Base-by-base conservation (phyloP, 2,329 filamentous ascomycete species). In the Aquanectria penicillioides region DNA sequence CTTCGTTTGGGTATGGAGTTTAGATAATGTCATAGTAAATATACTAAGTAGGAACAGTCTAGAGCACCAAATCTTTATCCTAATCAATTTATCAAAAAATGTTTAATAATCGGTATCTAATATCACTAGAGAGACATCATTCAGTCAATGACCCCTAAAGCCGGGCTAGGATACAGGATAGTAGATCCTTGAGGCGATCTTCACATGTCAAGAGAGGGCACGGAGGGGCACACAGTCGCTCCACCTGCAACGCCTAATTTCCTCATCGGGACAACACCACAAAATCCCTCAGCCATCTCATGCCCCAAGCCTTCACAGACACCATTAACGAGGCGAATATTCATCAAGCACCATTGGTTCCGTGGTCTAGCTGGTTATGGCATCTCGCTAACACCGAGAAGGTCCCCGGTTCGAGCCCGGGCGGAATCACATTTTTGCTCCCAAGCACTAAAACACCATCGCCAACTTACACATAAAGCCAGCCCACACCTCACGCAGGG, bases 321-420 rank as follows among this genome's bases (percentile, higher is more conserved):
- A 5, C 2, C 26, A 43, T 29, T 33, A 47, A 34, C 46, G 12
- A 2, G 9, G 2, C 2, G 4, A 2, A 44, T 17, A n/a, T 12
- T n/a, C 40, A 55, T 18, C 22, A 53, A 53, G 15, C 17, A 57
- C 18, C 28, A 31, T 26, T 22, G 56, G 60, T 63, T 63, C 49
- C 57, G 60, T 62, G 59, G 57, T 60, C 53, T 61, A 57, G 57
- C 41, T 59, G 57, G 56, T 59, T 55, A 49, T 50, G 50, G 55
- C 56, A 50, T 55, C 55, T 58, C 55, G 55, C 28, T 58, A 58
- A 58, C 55, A 58, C 55, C 55, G 55, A 58, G 55, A 58, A 58
- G 55, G 55, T 58, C 55, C 55, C 55, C 55, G 48, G 55, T 58
- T 58, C 55, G 41, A 58, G 49, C 55, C 55, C 55, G 55, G 55